phyloP scores from a whole-genome alignment of 2,329 filamentous ascomycete species.

The Cercospora beticola region DNA sequence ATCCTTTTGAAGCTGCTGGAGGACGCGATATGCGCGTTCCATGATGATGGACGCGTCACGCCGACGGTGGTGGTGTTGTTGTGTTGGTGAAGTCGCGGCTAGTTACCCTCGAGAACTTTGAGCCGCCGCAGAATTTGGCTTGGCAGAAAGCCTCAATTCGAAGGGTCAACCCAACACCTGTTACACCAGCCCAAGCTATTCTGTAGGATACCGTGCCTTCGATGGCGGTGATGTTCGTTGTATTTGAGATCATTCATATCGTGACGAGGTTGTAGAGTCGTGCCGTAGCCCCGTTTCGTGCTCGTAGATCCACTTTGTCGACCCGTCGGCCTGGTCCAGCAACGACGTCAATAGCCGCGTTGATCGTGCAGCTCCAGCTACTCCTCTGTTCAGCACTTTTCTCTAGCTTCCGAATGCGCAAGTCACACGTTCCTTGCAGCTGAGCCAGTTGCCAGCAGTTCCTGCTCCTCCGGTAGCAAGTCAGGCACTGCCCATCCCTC shows the following conservation, averaged over 20 bases:
- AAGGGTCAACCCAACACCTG: background rate
- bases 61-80: background rate
- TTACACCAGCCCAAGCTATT: background rate
- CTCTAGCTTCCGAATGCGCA: background rate
- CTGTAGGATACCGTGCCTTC: background rate
- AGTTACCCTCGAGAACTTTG: background rate
- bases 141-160: background rate
- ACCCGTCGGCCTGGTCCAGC: background rate
- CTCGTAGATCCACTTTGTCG: background rate
- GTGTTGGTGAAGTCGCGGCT: background rate
- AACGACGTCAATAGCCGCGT: conserved; percentile 15
- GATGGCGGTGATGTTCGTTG: background rate
- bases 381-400: background rate
- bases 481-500: background rate
- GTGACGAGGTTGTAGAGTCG: background rate
- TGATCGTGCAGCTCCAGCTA: background rate
- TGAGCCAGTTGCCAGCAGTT: background rate
- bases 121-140: background rate
- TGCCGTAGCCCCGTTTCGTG: background rate
- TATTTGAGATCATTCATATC: background rate
- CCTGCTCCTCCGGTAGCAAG: background rate
- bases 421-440: background rate
- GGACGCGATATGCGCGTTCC: background rate
- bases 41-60: background rate
- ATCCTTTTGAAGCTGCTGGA: background rate